Conservation (phyloP, 2,329 filamentous ascomycete species). For the Penicillium oxalicum region DNA sequence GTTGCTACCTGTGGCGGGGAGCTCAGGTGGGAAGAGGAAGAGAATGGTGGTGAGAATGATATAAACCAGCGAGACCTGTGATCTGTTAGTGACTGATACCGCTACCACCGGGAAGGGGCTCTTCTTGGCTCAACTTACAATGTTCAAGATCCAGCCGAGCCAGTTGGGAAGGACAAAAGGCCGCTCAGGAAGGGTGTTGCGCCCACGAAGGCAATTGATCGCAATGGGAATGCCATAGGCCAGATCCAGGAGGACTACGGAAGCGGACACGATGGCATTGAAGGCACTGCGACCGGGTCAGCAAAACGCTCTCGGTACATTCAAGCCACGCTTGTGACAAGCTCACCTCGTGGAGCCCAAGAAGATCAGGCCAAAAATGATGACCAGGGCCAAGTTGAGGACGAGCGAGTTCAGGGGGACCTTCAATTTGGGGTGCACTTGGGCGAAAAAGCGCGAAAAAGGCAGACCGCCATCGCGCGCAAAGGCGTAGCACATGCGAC, state of each 20-base stretch:
- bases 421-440: slow-evolving; percentile 55
- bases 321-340: too few species aligned
- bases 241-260: slow-evolving; percentile 65
- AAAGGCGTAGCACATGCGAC: slow-evolving; percentile 34
- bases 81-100: slow-evolving; percentile 1
- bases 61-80: slow-evolving; percentile 55
- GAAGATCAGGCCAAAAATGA: slow-evolving; percentile 65
- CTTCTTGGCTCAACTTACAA: slow-evolving; percentile 29
- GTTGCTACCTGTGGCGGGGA: slow-evolving; percentile 58
- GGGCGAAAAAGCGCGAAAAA: slow-evolving; percentile 53
- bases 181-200: slow-evolving; percentile 58
- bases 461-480: slow-evolving; percentile 59
- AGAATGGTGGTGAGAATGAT: slow-evolving; percentile 66
- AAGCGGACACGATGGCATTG: slow-evolving; percentile 64
- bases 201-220: slow-evolving; percentile 62
- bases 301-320: neutral
- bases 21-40: slow-evolving; percentile 65
- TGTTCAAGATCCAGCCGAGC: slow-evolving; percentile 57
- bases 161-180: slow-evolving; percentile 51
- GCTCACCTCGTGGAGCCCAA: slow-evolving; percentile 51
- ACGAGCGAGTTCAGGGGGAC: slow-evolving; percentile 63
- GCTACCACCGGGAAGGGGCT: too few species aligned
- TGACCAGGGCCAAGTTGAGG: slow-evolving; percentile 54
- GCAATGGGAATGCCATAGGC: slow-evolving; percentile 69
- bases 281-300: slow-evolving; percentile 48